These are phyloP conservation scores for Ustilago trichophora DNA, from an alignment of 1,284 basidiomycete genomes.

Conservation along the genomic window DNA sequence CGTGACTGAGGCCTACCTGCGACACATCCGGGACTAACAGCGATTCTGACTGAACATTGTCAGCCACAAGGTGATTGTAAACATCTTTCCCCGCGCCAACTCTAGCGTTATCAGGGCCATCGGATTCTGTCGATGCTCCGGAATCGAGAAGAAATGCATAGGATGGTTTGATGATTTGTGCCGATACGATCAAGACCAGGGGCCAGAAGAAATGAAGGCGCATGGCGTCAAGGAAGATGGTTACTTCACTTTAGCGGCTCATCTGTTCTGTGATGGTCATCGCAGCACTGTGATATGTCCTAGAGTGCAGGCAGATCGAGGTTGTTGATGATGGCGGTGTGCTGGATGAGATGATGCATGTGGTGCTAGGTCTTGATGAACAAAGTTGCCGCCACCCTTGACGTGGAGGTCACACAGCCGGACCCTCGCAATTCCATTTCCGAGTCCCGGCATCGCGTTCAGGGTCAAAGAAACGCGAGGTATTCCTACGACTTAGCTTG, in stretches of 20 bases:
- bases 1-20: slow-evolving; percentile 11
- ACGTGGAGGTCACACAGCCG: slow-evolving; percentile 9
- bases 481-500: too few species aligned
- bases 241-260: neutral
- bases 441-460: slow-evolving; percentile 6
- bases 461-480: too few species aligned
- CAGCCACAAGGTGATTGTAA: neutral
- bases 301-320: neutral
- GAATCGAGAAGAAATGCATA: slow-evolving; percentile 20
- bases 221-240: slow-evolving; percentile 5
- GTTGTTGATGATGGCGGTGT: neutral
- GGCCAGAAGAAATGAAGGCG: slow-evolving; percentile 9
- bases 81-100: too few species aligned
- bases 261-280: slow-evolving; percentile 3
- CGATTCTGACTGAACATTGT: neutral
- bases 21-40: slow-evolving; percentile 6
- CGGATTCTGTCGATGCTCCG: neutral
- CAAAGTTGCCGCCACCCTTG: neutral
- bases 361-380: neutral
- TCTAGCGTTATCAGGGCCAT: neutral
- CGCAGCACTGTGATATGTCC: neutral
- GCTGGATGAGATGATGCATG: neutral
- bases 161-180: slow-evolving; percentile 5
- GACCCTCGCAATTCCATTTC: neutral
- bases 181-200: slow-evolving; percentile 2